Evolutionary conservation across 495 filamentous ascomycete species (phyloP).

Genomic region (Viridothelium virens): DNA sequence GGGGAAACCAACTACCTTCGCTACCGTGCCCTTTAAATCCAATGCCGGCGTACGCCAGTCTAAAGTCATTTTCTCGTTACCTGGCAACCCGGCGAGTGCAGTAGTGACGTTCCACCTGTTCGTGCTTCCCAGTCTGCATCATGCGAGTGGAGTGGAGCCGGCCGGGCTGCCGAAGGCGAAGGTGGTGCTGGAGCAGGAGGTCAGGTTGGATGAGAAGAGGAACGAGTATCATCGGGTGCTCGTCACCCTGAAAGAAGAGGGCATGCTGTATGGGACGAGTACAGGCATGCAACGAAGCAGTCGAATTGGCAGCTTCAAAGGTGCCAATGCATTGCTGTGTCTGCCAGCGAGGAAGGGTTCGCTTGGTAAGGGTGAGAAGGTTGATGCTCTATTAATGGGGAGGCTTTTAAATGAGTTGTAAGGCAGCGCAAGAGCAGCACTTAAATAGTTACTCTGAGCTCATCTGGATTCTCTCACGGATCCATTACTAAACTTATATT

Average conservation of each 20-base stretch:
- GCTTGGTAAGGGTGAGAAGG: constrained; percentile 45
- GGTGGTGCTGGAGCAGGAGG: constrained; percentile 63
- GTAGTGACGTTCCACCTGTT: constrained; percentile 91
- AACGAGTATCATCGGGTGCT: constrained; percentile 83
- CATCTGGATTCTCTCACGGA: too few relatives aligned
- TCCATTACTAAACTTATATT: too few relatives aligned
- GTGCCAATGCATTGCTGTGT: constrained; percentile 78
- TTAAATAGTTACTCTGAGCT: background rate
- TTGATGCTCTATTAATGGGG: constrained; percentile 60
- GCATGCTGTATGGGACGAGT: constrained; percentile 65
- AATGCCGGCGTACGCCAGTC: constrained; percentile 39
- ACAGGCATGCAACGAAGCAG: constrained; percentile 89
- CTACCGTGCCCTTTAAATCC: constrained; percentile 63
- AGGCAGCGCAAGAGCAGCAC: background rate
- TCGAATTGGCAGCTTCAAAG: constrained; percentile 74
- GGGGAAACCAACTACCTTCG: constrained; percentile 94
- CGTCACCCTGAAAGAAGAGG: constrained; percentile 54
- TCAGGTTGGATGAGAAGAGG: constrained; percentile 62
- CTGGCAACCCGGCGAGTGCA: constrained; percentile 89
- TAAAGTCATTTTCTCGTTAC: constrained; percentile 81
- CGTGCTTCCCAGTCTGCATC: constrained; percentile 79
- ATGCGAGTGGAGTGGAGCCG: constrained; percentile 52
- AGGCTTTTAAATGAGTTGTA: constrained; percentile 25
- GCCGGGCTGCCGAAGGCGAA: constrained; percentile 62
- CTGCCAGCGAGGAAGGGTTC: constrained; percentile 52